These are phyloP conservation scores for Geotrichum carabidarum DNA, from an alignment of 1,139 yeast genomes.

Conservation along the genomic window DNA sequence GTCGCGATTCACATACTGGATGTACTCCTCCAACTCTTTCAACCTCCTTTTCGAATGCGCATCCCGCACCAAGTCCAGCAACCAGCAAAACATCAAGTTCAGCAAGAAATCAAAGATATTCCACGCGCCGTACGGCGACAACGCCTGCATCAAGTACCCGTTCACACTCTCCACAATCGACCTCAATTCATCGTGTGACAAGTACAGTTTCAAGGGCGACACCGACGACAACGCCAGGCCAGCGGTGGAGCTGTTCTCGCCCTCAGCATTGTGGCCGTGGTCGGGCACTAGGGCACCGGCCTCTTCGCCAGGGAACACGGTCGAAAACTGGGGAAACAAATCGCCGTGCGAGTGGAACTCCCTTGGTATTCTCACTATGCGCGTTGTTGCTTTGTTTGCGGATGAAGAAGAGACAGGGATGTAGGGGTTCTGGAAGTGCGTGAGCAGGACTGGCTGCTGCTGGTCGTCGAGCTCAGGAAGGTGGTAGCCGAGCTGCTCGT, in stretches of 20 bases:
- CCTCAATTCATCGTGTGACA: conserved; percentile 41
- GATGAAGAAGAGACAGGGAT: neutral
- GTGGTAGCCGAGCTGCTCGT: conserved; percentile 11
- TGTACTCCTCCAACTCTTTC: conserved; percentile 45
- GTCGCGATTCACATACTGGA: conserved; percentile 42
- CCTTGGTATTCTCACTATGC: conserved; percentile 60
- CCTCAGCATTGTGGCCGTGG: neutral
- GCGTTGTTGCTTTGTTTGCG: conserved; percentile 34
- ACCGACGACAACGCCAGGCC: neutral
- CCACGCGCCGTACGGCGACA: conserved; percentile 37
- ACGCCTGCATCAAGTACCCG: conserved; percentile 40
- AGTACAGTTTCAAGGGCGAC: conserved; percentile 49
- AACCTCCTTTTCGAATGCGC: conserved; percentile 35
- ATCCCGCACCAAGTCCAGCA: conserved; percentile 8
- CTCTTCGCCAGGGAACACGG: conserved; percentile 56
- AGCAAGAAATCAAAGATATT: conserved; percentile 43
- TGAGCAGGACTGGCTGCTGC: conserved; percentile 8
- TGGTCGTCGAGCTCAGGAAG: conserved; percentile 3
- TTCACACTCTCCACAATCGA: conserved; percentile 48
- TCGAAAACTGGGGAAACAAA: conserved; percentile 54
- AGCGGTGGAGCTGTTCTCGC: neutral
- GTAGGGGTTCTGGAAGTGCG: conserved; percentile 21
- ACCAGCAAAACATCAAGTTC: conserved; percentile 9
- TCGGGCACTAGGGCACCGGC: conserved; percentile 49
- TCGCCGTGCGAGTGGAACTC: conserved; percentile 42